These are phyloP conservation scores for Phytophthora brassicae DNA, from an alignment of 352 stramenopile species.

Conservation along the genomic window DNA sequence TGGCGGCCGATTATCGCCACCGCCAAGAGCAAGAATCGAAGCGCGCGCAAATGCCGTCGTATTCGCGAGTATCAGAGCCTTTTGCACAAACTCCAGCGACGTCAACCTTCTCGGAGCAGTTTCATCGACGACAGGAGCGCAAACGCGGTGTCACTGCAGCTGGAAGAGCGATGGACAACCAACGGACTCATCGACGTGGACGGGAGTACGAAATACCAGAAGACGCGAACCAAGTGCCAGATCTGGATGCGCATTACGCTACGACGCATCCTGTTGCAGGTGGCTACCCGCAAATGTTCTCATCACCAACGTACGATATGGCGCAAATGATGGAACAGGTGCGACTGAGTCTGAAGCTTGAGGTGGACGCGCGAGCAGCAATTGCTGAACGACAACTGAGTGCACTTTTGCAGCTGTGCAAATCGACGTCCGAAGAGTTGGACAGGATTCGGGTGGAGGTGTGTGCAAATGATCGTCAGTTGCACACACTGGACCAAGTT, in stretches of 20 bases:
- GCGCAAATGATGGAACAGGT: conserved; percentile 88
- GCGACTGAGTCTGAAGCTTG: conserved; percentile 76
- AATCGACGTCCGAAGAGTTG: conserved; percentile 70
- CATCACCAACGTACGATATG: conserved; percentile 74
- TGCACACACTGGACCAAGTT: conserved; percentile 77
- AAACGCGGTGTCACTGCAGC: conserved; percentile 25
- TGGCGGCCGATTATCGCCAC: conserved; percentile 28
- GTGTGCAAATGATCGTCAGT: conserved; percentile 66
- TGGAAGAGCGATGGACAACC: conserved; percentile 34
- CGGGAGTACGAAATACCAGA: conserved; percentile 15
- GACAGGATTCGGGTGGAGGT: conserved; percentile 72
- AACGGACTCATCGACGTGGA: conserved; percentile 24
- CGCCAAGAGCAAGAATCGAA: conserved; percentile 1
- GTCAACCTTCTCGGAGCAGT: conserved; percentile 48
- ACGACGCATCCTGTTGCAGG: not conserved
- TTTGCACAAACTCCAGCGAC: conserved; percentile 16
- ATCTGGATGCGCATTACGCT: conserved; percentile 15
- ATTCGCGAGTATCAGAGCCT: conserved; percentile 18
- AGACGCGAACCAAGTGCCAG: conserved; percentile 21
- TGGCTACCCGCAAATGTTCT: conserved; percentile 50
- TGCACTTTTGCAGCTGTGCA: conserved; percentile 70
- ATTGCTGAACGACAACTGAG: conserved; percentile 82
- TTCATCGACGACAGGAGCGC: conserved; percentile 50
- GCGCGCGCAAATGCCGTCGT: conserved; percentile 19
- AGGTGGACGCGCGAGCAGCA: conserved; percentile 75